Conservation (phyloP, 768 basidiomycete species). For the Mycena vitilis region DNA sequence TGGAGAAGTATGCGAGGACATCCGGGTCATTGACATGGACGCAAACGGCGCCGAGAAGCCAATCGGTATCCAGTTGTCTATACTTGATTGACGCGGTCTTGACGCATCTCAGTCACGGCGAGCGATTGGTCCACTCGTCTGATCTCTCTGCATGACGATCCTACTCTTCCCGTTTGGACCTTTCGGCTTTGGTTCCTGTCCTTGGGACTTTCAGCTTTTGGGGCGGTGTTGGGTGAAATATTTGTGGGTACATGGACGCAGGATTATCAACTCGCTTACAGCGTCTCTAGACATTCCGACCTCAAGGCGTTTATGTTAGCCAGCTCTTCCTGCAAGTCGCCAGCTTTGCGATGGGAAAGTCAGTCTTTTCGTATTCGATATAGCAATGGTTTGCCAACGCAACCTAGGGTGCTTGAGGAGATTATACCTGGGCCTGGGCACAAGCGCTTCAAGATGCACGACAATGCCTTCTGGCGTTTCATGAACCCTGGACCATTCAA, state of each 20-base stretch:
- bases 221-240: conserved; percentile 43
- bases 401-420: conserved; percentile 26
- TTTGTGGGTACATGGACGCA: conserved; percentile 14
- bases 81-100: neutral
- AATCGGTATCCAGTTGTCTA: conserved; percentile 29
- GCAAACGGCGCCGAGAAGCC: conserved; percentile 39
- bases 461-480: conserved; percentile 47
- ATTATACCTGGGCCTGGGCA: conserved; percentile 36
- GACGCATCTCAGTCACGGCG: conserved; percentile 34
- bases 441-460: conserved; percentile 27
- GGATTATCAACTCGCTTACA: neutral
- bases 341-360: conserved; percentile 33
- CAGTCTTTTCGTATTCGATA: conserved; percentile 1
- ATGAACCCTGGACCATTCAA: conserved; percentile 63
- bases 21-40: conserved; percentile 39
- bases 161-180: conserved; percentile 44
- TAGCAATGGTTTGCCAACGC: neutral
- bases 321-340: conserved; percentile 39
- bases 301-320: conserved; percentile 35
- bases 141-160: conserved; percentile 45
- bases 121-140: conserved; percentile 40
- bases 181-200: conserved; percentile 45
- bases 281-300: conserved; percentile 29
- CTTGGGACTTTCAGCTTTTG: conserved; percentile 45
- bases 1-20: conserved; percentile 40